Conservation (phyloP, 169 alveolate species). For the Perkinsus chesapeaki region DNA sequence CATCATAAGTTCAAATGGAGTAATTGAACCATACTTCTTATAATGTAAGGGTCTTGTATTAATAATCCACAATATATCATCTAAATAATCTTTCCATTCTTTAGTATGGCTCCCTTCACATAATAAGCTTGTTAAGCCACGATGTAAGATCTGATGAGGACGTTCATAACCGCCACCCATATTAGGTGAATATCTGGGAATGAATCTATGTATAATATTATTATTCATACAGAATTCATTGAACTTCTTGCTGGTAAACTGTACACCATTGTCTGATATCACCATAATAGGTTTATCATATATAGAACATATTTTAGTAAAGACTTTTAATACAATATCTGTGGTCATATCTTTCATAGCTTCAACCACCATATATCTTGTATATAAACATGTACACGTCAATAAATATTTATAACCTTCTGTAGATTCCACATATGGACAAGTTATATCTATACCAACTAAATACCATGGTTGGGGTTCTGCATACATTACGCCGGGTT, state of each 20-base stretch:
- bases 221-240: not conserved
- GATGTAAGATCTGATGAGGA: not conserved
- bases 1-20: not conserved
- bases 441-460: not conserved
- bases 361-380: not conserved
- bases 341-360: not conserved
- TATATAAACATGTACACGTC: not conserved
- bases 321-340: not conserved
- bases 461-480: not conserved
- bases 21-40: not conserved
- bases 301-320: not conserved
- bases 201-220: not conserved
- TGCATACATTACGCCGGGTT: not conserved
- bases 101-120: not conserved
- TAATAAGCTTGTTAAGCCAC: not conserved
- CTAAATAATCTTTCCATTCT: not conserved
- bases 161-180: not conserved
- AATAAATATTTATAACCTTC: not conserved
- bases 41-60: not conserved
- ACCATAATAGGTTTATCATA: not conserved
- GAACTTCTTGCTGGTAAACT: not conserved
- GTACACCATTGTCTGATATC: not conserved
- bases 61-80: not conserved
- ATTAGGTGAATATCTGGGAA: not conserved
- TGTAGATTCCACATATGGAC: not conserved